Evolutionary conservation across 2,329 filamentous ascomycete species (phyloP).

Genomic region (Sphaceloma murrayae): DNA sequence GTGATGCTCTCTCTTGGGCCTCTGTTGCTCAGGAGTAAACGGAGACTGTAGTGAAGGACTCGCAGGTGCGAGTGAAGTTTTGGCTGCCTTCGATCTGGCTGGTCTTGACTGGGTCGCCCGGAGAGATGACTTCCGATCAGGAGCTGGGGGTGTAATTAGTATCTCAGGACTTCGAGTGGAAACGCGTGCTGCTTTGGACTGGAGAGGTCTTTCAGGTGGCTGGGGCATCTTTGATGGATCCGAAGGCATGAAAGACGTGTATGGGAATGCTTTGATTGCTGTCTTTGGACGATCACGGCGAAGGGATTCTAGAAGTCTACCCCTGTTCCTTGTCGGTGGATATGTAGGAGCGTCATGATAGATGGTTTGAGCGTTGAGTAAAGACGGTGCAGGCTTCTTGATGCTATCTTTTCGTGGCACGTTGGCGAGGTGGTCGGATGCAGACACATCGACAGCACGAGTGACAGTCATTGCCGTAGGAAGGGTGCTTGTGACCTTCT

Average conservation of each 20-base stretch:
- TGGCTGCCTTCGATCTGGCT: neutral
- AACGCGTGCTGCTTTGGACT: no score
- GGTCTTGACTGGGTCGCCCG: no score
- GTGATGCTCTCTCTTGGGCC: no score
- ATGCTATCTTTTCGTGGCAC: neutral
- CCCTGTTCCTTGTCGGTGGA: neutral
- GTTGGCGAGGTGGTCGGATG: slow-evolving; percentile 1
- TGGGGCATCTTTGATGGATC: slow-evolving; percentile 5
- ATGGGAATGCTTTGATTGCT: neutral
- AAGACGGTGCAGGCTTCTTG: neutral
- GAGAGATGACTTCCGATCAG: slow-evolving; percentile 3
- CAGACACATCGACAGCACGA: neutral
- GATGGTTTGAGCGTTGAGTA: slow-evolving; percentile 7
- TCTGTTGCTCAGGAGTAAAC: no score
- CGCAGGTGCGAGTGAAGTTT: neutral
- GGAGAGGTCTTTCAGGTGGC: neutral
- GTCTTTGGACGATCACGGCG: slow-evolving; percentile 9
- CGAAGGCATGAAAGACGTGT: slow-evolving; percentile 7
- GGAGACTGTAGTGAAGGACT: neutral
- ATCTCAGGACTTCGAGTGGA: neutral
- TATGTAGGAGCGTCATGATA: slow-evolving; percentile 12
- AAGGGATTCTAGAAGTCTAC: slow-evolving; percentile 4
- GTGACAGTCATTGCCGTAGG: neutral
- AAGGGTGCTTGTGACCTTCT: slow-evolving; percentile 1
- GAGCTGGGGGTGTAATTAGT: neutral